Conservation (phyloP, 129 eudicot species). For the Kitagawia praeruptora region DNA sequence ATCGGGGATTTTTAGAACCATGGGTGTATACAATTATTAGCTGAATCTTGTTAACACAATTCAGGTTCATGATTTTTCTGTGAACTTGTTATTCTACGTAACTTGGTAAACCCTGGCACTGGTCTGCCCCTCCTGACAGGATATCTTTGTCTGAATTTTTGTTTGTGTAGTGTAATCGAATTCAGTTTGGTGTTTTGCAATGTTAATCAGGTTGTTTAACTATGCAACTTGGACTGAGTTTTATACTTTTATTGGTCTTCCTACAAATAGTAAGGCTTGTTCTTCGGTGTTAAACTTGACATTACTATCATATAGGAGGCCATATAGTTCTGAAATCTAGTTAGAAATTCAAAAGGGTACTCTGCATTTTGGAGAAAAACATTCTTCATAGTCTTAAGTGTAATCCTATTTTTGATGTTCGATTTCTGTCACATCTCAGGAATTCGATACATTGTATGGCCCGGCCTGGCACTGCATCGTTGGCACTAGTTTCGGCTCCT, state of each 20-base stretch:
- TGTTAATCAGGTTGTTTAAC: not conserved
- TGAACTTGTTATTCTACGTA: not conserved
- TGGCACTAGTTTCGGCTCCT: constrained; percentile 86
- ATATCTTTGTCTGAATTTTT: not conserved
- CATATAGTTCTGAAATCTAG: not conserved
- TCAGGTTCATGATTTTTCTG: not conserved
- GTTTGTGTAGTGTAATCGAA: not conserved
- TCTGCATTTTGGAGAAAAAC: not conserved
- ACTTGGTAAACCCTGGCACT: not conserved
- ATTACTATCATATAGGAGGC: not conserved
- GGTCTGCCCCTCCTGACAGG: not conserved
- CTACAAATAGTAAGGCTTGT: not conserved
- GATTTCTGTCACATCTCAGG: constrained; percentile 30
- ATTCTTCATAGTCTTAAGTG: not conserved
- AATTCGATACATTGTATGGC: constrained; percentile 62
- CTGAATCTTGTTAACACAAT: not conserved
- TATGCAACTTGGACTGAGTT: not conserved
- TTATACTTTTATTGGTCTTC: not conserved
- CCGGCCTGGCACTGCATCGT: constrained; percentile 97
- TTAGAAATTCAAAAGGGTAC: not conserved
- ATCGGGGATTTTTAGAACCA: too few species aligned
- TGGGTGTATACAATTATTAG: not conserved
- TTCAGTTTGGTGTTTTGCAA: not conserved
- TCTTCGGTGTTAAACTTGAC: not conserved
- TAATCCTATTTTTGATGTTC: not conserved